Conservation (phyloP, 2,329 filamentous ascomycete species). For the Penicillium hesseltinei region DNA sequence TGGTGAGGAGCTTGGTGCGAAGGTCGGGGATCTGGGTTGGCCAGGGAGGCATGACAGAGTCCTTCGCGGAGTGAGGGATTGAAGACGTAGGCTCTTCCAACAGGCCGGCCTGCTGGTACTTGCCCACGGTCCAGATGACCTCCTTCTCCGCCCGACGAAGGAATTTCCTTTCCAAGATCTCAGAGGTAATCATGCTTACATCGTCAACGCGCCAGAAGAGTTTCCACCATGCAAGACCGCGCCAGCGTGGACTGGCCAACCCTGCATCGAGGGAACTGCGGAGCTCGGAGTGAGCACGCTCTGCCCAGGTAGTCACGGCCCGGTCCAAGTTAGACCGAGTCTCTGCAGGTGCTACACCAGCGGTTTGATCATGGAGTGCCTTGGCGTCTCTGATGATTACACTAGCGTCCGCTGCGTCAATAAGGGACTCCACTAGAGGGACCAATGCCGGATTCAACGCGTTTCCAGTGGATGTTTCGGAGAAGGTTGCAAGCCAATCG, state of each 20-base stretch:
- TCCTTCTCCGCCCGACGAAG: conserved; percentile 74
- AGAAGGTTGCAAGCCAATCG: conserved; percentile 58
- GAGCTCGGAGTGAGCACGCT: conserved; percentile 77
- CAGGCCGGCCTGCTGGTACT: conserved; percentile 65
- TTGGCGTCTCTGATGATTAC: conserved; percentile 30
- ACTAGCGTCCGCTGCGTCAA: conserved; percentile 46
- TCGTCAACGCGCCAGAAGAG: conserved; percentile 94
- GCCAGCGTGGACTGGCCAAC: conserved; percentile 74
- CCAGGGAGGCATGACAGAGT: conserved; percentile 53
- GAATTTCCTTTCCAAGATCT: conserved; percentile 75
- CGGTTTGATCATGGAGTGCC: conserved; percentile 31
- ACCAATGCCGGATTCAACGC: conserved; percentile 65
- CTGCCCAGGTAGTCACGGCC: conserved; percentile 69
- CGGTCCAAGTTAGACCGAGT: conserved; percentile 54
- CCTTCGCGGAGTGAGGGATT: conserved; percentile 6
- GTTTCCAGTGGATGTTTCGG: conserved; percentile 36
- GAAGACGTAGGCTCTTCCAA: conserved; percentile 28
- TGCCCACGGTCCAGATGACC: conserved; percentile 78
- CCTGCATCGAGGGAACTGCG: conserved; percentile 75
- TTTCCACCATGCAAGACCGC: conserved; percentile 86
- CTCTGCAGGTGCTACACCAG: conserved; percentile 41
- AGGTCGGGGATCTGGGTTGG: conserved; percentile 71
- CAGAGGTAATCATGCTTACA: conserved; percentile 75
- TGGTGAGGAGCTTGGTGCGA: conserved; percentile 63
- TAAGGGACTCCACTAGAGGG: conserved; percentile 64